Evolutionary conservation across 2,329 filamentous ascomycete species (phyloP).

Genomic region (Metarhizium rileyi): DNA sequence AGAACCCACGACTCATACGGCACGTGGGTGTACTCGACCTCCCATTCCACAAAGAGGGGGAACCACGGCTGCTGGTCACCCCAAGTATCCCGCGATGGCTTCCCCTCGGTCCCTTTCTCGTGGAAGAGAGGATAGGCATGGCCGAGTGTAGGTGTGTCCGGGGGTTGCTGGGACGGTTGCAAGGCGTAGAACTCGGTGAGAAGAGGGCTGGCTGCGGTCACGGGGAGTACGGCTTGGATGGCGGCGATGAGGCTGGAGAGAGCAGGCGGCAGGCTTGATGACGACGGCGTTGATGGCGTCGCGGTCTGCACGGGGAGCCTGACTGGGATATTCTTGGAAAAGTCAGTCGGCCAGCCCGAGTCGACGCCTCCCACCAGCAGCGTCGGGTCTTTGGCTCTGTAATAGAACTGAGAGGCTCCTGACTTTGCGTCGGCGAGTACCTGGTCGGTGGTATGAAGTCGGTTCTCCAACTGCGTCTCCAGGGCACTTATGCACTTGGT

Average conservation of each 20-base stretch:
- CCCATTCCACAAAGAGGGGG: slow-evolving; percentile 34
- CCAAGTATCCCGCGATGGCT: slow-evolving; percentile 22
- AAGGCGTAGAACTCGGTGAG: slow-evolving; percentile 5
- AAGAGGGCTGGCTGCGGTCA: background rate
- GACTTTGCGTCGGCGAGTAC: slow-evolving; percentile 13
- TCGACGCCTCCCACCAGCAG: slow-evolving; percentile 25
- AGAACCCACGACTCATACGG: slow-evolving; percentile 23
- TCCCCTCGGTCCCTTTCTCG: slow-evolving; percentile 1
- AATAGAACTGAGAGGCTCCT: slow-evolving; percentile 16
- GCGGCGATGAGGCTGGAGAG: background rate
- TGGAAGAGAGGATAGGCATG: slow-evolving; percentile 8
- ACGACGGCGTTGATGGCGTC: background rate
- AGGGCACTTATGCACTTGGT: background rate
- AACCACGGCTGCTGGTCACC: slow-evolving; percentile 26
- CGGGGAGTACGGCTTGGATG: background rate
- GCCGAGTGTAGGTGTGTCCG: background rate
- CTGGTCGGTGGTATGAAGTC: background rate
- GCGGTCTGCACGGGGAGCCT: slow-evolving; percentile 4
- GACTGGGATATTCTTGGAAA: slow-evolving; percentile 12
- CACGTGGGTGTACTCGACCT: slow-evolving; percentile 31
- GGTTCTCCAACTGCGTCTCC: background rate
- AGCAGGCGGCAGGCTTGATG: background rate
- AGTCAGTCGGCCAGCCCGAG: slow-evolving; percentile 30
- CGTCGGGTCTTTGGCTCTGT: slow-evolving; percentile 25
- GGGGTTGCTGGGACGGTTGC: background rate